Conservation (phyloP, 441 rosid genomes). For the Eugenia klotzschiana region DNA sequence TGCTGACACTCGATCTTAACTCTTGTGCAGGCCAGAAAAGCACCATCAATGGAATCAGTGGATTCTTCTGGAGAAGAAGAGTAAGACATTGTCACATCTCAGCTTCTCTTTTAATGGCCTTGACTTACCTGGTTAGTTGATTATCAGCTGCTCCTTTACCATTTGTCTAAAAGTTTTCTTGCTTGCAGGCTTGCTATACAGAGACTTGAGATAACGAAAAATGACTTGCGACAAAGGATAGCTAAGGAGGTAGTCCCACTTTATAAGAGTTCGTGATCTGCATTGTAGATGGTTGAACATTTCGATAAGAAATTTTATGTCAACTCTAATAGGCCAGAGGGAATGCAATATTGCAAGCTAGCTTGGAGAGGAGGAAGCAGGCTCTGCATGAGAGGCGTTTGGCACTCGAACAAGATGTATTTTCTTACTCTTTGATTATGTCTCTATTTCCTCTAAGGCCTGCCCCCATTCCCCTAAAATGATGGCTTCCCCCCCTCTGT, state of each 20-base stretch:
- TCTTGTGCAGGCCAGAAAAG: constrained; percentile 66
- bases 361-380: constrained; percentile 95
- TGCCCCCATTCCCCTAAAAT: neutral
- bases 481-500: neutral
- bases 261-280: constrained; percentile 3
- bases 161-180: neutral
- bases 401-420: constrained; percentile 98
- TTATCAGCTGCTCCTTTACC: neutral
- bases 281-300: neutral
- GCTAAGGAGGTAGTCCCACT: constrained; percentile 74
- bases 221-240: constrained; percentile 81
- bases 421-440: constrained; percentile 9
- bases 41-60: constrained; percentile 71
- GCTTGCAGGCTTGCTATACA: constrained; percentile 81
- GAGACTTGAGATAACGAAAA: constrained; percentile 87
- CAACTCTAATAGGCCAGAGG: constrained; percentile 65
- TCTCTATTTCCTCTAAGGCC: neutral
- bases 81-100: constrained; percentile 35
- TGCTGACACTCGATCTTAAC: constrained; percentile 5
- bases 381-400: constrained; percentile 93
- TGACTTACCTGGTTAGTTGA: neutral
- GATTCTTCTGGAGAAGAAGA: constrained; percentile 98
- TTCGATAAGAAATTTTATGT: neutral
- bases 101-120: neutral
- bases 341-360: constrained; percentile 93